Evolutionary conservation across 2,329 filamentous ascomycete genomes (phyloP).

Genomic region (Ploettnerulaceae sp.): DNA sequence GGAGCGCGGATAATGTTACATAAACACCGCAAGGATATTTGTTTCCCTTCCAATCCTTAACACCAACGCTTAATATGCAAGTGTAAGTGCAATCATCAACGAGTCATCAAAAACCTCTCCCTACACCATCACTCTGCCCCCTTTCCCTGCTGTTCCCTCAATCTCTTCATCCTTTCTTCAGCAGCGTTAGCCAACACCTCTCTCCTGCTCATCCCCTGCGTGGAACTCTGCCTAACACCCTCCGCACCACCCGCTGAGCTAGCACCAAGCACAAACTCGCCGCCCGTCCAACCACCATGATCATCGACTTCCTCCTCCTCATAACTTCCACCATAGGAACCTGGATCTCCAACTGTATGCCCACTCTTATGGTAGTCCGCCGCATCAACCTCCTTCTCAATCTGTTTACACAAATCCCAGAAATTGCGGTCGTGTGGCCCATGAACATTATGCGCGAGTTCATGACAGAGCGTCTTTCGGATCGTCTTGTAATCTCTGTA

Average conservation of each 20-base stretch:
- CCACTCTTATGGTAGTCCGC: conserved; percentile 76
- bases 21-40: too few relatives aligned
- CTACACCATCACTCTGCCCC: not conserved
- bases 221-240: conserved; percentile 28
- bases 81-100: too few relatives aligned
- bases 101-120: not conserved
- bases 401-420: conserved; percentile 82
- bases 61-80: conserved; percentile 2
- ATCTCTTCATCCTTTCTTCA: conserved; percentile 47
- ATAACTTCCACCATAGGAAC: conserved; percentile 47
- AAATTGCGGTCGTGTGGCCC: conserved; percentile 80
- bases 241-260: conserved; percentile 41
- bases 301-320: conserved; percentile 52
- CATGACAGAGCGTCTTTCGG: conserved; percentile 87
- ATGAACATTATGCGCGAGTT: conserved; percentile 88
- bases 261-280: conserved; percentile 68
- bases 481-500: conserved; percentile 92
- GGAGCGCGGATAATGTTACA: too few relatives aligned
- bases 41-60: too few relatives aligned
- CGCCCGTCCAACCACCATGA: conserved; percentile 72
- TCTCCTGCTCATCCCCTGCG: conserved; percentile 55
- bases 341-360: conserved; percentile 52
- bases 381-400: conserved; percentile 78
- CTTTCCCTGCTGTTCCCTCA: conserved; percentile 27
- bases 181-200: conserved; percentile 72